Evolutionary conservation across 495 filamentous ascomycete genomes (phyloP), one percentile per base, ranked within the genome.

Genomic region (Ascobolus immersus): DNA sequence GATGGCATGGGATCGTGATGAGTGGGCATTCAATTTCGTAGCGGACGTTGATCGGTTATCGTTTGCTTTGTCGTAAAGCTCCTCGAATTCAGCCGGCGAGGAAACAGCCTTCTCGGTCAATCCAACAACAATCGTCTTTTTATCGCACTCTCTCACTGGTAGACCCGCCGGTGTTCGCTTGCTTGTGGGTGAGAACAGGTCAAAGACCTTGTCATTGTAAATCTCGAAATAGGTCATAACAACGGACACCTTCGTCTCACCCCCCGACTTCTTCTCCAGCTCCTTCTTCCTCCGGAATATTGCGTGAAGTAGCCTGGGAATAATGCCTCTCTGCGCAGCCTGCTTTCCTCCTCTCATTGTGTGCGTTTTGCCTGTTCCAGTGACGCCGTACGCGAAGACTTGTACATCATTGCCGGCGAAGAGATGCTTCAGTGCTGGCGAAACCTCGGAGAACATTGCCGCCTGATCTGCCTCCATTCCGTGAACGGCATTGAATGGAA

Each of bases 221-320:
- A 96, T 94, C 46, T 96, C 86, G 55, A 92, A 96, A 55, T 96
- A 96, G 24, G 75, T 84, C 45, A 96, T 66, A 10, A 69, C 62
- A 6, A 92, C 79, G 21, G 65, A 57, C 26, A 90, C 80, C 2
- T 57, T 61, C 0, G 70, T 86, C 25, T 66, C 64, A 2, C 73
- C 81, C 5, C 62, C 61, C 28, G 70, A 69, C 41, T 93, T 82
- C 49, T 86, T 91, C 37, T 72, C 68, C 4, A 91, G 70, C 57
- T 91, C 93, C 44, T 77, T 71, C 25, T 72, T 72, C 22, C 75
- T 59, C 36, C 84, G 64, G 45, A 86, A 94, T 35, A 94, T 76
- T 41, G 65, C 69, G 43, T 79, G 89, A 5, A 96, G 61, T 25
- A 96, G 57, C 34, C 86, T 56, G 4, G 86, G 86, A 37, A 96